Evolutionary conservation across 1,284 basidiomycete genomes (phyloP).

Genomic region (Apiotrichum siamense): DNA sequence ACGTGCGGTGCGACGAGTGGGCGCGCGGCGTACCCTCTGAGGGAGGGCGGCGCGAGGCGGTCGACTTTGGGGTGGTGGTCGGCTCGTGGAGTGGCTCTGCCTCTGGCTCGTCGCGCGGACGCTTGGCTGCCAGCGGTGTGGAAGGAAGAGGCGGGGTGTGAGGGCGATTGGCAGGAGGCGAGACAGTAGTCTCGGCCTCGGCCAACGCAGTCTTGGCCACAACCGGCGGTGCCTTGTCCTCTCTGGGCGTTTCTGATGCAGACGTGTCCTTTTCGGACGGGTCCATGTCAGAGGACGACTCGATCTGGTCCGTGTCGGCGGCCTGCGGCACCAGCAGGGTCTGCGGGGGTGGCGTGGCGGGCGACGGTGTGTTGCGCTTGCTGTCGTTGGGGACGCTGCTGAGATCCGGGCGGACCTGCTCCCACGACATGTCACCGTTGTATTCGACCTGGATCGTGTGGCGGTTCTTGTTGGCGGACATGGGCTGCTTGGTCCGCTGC

Average conservation of each 20-base stretch:
- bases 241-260: background rate
- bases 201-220: background rate
- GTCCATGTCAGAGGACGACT: conserved; percentile 14
- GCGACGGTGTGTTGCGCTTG: background rate
- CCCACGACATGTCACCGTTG: conserved; percentile 46
- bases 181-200: background rate
- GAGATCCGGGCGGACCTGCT: conserved; percentile 17
- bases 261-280: background rate
- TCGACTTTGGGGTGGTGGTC: conserved; percentile 11
- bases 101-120: conserved; percentile 5
- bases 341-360: background rate
- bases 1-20: background rate
- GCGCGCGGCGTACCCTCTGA: background rate
- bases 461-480: conserved; percentile 51
- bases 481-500: conserved; percentile 19
- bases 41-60: background rate
- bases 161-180: background rate
- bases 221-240: conserved; percentile 18
- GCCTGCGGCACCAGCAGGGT: conserved; percentile 9
- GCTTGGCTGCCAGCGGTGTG: conserved; percentile 10
- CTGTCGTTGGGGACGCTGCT: conserved; percentile 3
- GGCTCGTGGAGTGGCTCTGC: background rate
- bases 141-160: conserved; percentile 1
- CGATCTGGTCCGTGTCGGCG: conserved; percentile 17
- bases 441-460: conserved; percentile 94